A percentile compares a stretch with the other conserved stretches of the same genome.
These are phyloP conservation scores for Botrytis hyacinthi DNA, from an alignment of 2,329 filamentous ascomycete genomes.

Conservation along the genomic window DNA sequence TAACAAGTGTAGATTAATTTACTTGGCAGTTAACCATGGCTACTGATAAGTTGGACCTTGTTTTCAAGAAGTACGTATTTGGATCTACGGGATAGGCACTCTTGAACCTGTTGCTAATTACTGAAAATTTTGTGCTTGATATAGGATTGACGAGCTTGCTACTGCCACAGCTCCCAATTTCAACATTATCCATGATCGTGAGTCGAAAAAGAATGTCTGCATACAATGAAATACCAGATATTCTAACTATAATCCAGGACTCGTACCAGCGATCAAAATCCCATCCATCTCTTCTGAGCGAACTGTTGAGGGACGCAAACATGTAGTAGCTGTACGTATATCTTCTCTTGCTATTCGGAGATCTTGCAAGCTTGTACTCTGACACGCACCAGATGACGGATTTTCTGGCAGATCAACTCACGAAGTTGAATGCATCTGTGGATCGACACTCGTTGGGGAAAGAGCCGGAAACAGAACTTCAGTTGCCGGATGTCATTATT, in stretches of 20 bases:
- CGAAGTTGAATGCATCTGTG: neutral
- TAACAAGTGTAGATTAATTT: neutral
- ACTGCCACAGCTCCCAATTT: neutral
- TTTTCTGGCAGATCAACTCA: neutral
- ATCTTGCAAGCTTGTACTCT: neutral
- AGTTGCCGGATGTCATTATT: conserved; percentile 1
- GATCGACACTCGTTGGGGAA: neutral
- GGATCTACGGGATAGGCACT: too few species aligned
- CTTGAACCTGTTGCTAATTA: too few species aligned
- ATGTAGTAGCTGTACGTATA: neutral
- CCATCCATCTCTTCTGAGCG: neutral
- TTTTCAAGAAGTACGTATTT: neutral
- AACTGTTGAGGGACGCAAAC: neutral
- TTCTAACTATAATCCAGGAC: neutral
- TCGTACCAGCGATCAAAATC: conserved; percentile 3
- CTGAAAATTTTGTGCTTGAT: neutral
- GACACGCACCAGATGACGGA: neutral
- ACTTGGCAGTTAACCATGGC: neutral
- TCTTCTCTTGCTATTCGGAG: too few species aligned
- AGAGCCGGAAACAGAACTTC: neutral
- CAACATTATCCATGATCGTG: conserved; percentile 1
- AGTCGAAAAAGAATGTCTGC: neutral
- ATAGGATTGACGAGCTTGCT: conserved; percentile 8
- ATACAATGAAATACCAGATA: too few species aligned
- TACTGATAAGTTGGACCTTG: neutral